Percentiles rank a stretch among this genome's conserved stretches.
Evolutionary conservation across 306 rosid genomes (phyloP).

Genomic region (Morella rubra): DNA sequence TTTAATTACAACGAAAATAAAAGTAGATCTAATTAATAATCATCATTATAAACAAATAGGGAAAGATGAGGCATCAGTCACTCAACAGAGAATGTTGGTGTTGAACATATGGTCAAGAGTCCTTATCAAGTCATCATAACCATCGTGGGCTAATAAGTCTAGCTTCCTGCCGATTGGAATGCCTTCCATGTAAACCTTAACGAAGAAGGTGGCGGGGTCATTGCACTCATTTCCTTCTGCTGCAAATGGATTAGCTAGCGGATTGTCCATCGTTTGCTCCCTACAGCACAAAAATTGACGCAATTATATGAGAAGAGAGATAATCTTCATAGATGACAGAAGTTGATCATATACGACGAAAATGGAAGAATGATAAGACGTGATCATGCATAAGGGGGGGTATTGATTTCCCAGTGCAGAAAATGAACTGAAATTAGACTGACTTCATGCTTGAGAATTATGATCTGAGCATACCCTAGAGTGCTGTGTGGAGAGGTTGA

Average conservation of each 20-base stretch:
- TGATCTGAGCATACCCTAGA: constrained; percentile 31
- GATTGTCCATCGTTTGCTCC: constrained; percentile 32
- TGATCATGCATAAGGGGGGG: not conserved
- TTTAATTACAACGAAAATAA: not conserved
- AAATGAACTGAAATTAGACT: not conserved
- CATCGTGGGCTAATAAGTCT: constrained; percentile 55
- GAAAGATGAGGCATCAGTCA: not conserved
- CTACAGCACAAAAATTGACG: constrained; percentile 11
- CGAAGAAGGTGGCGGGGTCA: constrained; percentile 47
- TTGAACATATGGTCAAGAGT: constrained; percentile 77
- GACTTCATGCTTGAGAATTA: not conserved
- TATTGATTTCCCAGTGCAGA: not conserved
- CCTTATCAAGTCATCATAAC: constrained; percentile 47
- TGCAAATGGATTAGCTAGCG: constrained; percentile 23
- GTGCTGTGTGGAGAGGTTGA: constrained; percentile 32
- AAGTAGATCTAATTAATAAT: not conserved
- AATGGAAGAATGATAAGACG: not conserved
- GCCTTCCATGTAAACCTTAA: constrained; percentile 84
- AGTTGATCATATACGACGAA: not conserved
- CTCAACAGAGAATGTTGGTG: constrained; percentile 62
- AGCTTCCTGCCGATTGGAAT: constrained; percentile 79
- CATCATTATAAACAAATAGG: not conserved
- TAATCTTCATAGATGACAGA: not conserved
- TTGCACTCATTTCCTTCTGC: constrained; percentile 31
- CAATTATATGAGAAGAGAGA: not conserved